A percentile compares a stretch with the other conserved stretches of the same genome.
phyloP scores from a whole-genome alignment of 2,329 filamentous ascomycete species.

The Colletotrichum graminicola region DNA sequence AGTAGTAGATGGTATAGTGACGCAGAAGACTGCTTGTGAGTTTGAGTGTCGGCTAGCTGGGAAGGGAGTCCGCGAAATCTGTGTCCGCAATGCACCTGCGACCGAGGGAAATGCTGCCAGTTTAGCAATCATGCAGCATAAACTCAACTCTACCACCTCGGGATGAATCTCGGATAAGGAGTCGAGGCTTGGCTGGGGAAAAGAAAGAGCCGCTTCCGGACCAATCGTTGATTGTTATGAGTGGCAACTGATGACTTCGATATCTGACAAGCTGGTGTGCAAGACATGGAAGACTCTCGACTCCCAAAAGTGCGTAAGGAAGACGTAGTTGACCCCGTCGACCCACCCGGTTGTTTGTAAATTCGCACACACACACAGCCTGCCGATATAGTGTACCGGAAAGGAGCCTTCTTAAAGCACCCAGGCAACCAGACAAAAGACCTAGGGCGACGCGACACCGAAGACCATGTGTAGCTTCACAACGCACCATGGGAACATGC shows the following conservation, averaged over 20 bases:
- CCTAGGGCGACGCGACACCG: background rate
- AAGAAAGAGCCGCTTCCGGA: conserved; percentile 4
- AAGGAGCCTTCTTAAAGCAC: background rate
- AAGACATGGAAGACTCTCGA: conserved; percentile 13
- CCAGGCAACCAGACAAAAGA: background rate
- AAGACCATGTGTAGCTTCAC: background rate
- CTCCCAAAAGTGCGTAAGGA: background rate
- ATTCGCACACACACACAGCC: conserved; percentile 16
- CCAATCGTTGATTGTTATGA: background rate
- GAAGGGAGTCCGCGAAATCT: background rate
- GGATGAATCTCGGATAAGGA: background rate
- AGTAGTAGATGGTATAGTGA: background rate
- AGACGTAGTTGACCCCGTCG: background rate
- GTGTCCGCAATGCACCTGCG: background rate
- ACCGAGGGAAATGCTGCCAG: background rate
- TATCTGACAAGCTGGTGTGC: background rate
- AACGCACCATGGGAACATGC: background rate
- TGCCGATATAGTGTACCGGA: background rate
- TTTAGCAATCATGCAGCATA: conserved; percentile 6
- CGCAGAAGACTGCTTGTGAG: background rate
- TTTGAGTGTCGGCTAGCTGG: too few species aligned
- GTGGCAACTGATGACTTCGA: conserved; percentile 1
- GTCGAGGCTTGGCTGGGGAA: background rate
- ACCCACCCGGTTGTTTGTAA: conserved; percentile 8
- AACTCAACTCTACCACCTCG: conserved; percentile 21